These are phyloP conservation scores for Prunus padus DNA, from an alignment of 306 rosid genomes.

Conservation along the genomic window DNA sequence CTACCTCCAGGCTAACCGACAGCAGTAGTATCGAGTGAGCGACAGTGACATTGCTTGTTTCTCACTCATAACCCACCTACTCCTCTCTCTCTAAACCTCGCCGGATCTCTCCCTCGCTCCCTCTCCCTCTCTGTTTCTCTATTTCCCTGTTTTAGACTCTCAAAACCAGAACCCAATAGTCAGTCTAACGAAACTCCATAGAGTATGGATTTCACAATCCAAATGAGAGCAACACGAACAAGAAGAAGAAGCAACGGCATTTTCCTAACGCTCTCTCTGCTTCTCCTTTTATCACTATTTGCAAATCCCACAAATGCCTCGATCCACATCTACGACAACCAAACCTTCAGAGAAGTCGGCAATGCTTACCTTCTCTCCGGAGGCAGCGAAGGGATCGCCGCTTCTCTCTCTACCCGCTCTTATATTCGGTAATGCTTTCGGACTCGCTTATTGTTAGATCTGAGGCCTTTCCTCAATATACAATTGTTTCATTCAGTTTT, in stretches of 20 bases:
- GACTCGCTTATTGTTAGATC: not conserved
- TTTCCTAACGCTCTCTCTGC: not conserved
- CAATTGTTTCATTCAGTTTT: not conserved
- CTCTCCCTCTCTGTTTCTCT: not conserved
- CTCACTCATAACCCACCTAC: slow-evolving; percentile 4
- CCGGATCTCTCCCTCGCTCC: not conserved
- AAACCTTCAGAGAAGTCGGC: slow-evolving; percentile 71
- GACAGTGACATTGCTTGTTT: slow-evolving; percentile 1
- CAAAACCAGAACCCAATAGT: not conserved
- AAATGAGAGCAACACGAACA: not conserved
- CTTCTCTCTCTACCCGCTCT: slow-evolving; percentile 48
- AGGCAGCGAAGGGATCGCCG: slow-evolving; percentile 86
- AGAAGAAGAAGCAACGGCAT: slow-evolving; percentile 2
- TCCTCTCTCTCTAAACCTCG: not conserved
- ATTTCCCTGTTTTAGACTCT: not conserved
- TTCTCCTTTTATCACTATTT: not conserved
- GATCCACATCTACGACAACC: slow-evolving; percentile 64
- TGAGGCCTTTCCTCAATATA: not conserved
- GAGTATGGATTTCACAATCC: slow-evolving; percentile 10
- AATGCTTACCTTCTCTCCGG: slow-evolving; percentile 89
- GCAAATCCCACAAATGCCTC: slow-evolving; percentile 53
- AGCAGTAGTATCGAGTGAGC: not conserved
- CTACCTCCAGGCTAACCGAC: slow-evolving; percentile 9
- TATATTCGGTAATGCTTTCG: slow-evolving; percentile 56
- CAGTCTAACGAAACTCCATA: not conserved